These are phyloP conservation scores for Dunaliella sp. DNA, from an alignment of 139 green algal species.

Conservation along the genomic window DNA sequence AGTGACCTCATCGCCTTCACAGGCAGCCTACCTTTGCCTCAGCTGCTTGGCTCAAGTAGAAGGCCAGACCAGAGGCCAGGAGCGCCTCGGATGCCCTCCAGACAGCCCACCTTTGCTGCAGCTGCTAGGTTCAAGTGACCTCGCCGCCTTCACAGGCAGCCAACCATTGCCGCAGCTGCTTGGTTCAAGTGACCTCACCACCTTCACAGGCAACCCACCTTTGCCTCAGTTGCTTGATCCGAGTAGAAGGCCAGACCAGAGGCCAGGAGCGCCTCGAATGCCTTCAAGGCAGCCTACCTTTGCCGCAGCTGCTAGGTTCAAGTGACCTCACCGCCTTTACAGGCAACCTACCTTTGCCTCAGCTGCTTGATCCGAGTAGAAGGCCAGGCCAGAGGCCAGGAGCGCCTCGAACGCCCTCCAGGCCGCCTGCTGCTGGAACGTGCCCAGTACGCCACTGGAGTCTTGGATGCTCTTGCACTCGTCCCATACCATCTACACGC, in stretches of 20 bases:
- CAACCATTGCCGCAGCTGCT: slow-evolving; percentile 8
- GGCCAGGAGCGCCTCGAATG: slow-evolving; percentile 33
- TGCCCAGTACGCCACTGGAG: not conserved
- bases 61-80: too few relatives aligned
- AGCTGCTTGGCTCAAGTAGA: too few relatives aligned
- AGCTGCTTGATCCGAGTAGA: slow-evolving; percentile 7
- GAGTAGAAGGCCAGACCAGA: slow-evolving; percentile 18
- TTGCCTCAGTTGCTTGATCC: slow-evolving; percentile 9
- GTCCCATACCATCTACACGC: slow-evolving; percentile 41
- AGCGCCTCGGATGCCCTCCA: too few relatives aligned
- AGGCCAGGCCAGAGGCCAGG: slow-evolving; percentile 18
- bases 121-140: too few relatives aligned
- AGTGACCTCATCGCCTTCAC: too few relatives aligned
- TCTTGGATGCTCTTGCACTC: slow-evolving; percentile 37
- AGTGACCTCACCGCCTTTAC: too few relatives aligned
- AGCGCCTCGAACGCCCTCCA: slow-evolving; percentile 34
- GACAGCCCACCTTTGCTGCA: too few relatives aligned
- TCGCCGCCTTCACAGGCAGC: too few relatives aligned
- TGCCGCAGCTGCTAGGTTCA: too few relatives aligned
- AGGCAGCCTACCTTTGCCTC: too few relatives aligned
- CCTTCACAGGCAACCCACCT: too few relatives aligned
- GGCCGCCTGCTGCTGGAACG: slow-evolving; percentile 9
- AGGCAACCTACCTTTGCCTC: slow-evolving; percentile 14
- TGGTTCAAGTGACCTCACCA: too few relatives aligned
- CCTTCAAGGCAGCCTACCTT: slow-evolving; percentile 17